Base-by-base conservation (phyloP, 2,329 filamentous ascomycete genomes). In the Aspergillus novoparasiticus region DNA sequence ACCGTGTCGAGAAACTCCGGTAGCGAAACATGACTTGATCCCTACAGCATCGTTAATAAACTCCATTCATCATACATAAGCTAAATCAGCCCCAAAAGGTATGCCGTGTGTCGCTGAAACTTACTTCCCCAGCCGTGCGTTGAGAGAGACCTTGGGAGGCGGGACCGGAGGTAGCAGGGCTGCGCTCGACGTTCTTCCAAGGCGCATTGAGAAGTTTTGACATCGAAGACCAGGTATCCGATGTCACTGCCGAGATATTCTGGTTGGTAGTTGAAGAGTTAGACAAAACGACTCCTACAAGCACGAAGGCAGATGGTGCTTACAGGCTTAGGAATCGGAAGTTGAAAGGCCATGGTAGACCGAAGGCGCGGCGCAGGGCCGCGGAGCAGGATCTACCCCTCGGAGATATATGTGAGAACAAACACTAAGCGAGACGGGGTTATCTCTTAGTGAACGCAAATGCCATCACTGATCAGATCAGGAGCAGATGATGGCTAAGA, bases 301-400 rank as follows among this genome's bases (percentile, higher is more conserved):
- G 57, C 28, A 43, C 21, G 61, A 41, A 43, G 34, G 32, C 23
- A 39, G 39, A 39, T 41, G 30, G 36, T 66, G 46, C 82, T 70
- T 73, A 85, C 83, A 70, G 81, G 81, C 66, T 81, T 72, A 66
- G 77, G 78, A 69, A 81, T 74, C 67, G 82, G 78, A 69, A 80
- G 76, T 73, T 83, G 82, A 70, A 84, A 83, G 73, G 83, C 83
- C 84, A 85, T 85, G 72, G 64, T 80, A 71, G 70, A 73, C 72
- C 67, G 68, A 69, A 69, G 57, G 64, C 70, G 75, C 77, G 76
- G 77, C 77, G 64, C 76, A 72, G 57, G 74, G 77, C 77, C 77
- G 77, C 75, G 65, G 64, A 53, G 59, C 46, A 32, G 48, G 46
- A 61, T 53, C 56, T 50, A 61, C 55, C 69, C 70, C 69, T 67